Base-by-base conservation (phyloP, 345 rosid species). In the Microcos paniculata region DNA sequence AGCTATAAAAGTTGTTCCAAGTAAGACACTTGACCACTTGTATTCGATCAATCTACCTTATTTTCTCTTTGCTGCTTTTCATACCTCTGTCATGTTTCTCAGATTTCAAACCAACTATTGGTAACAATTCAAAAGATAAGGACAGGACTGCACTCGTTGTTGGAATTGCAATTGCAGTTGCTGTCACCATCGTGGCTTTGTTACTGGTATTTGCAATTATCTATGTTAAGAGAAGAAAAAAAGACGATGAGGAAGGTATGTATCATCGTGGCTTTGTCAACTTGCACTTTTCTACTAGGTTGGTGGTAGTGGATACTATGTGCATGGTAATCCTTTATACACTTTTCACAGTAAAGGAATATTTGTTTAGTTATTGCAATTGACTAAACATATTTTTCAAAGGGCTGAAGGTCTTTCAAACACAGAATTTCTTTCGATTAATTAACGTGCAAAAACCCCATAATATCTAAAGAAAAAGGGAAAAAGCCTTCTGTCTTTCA, bases 1-100 rank as follows among this genome's bases (percentile, higher is more conserved):
- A 64, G 85, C 85, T 30, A 58, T 80, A 15, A 77, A 61, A 64
- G 83, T 80, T 26, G 66, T 62, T 31, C 63, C 85, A 79, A 80
- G 85, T 82, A 64, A 58, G 33, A 24, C 10, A 28, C 23, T 9
- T 4, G 3, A n/a, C n/a, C 2, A 3, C 31, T 10, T 63, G 1
- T n/a, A 19, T n/a, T n/a, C n/a, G n/a, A n/a, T n/a, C n/a, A 24
- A 23, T 16, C 71, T 4, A 67, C 15, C 4, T 0, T 42, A 42
- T 42, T 10, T 6, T 6, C 11, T 42, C 2, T 8, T 10, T 42
- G 45, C 45, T 42, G 45, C 10, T 42, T 42, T 10, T 42, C 0
- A 42, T 42, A 42, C 11, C 10, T 42, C 45, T 42, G 2, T 42
- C 1, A 6, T 42, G 9, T 42, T 42, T 8, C 45, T 42, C 8